Evolutionary conservation across 1,139 yeast species (phyloP), one percentile per base, ranked within the genome.

Genomic region (Candida labiduridarum): DNA sequence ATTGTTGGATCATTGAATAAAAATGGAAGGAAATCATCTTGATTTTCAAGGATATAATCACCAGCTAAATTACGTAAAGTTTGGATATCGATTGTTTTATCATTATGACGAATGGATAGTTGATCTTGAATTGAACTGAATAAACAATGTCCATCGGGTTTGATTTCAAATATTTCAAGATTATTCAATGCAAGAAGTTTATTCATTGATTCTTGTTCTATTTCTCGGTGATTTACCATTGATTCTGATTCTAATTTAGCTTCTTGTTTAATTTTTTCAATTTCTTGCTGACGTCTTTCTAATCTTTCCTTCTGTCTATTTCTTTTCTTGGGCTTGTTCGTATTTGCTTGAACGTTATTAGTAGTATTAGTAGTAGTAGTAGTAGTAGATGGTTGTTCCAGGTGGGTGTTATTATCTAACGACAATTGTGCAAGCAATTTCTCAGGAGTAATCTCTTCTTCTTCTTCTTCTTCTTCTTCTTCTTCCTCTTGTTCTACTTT

Each of bases 101-200:
- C 66, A 7, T 25, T 25, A 0, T 80, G 88, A 42, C 95, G 79
- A 3, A 61, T 53, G 39, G 64, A 59, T 51, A 94, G 68, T 63
- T 94, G 98, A 63, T 94, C 97, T 36, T 84, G 76, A 19, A 94
- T 79, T 0, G 97, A 87, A 2, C 92, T 89, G 72, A 90, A 94
- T 42, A 94, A 71, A 73, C 99, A 94, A 67, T 94, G 95, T 0
- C 99, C 99, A 67, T 94, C 98, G 0, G 98, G 96, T 52, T 78
- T 74, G 46, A 92, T 89, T 59, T 88, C 92, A 55, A 76, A 68
- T 55, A 86, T 83, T 15, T 59, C 61, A 8, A 91, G 70, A 1
- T 75, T 69, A 36, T 79, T 72, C 29, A 77, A 52, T 1, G 64
- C 60, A 51, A 92, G 79, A 29, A 87, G 63, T 40, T 73, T 71